Base-by-base conservation (phyloP, 2,329 filamentous ascomycete genomes). In the Pezicula carpinea region DNA sequence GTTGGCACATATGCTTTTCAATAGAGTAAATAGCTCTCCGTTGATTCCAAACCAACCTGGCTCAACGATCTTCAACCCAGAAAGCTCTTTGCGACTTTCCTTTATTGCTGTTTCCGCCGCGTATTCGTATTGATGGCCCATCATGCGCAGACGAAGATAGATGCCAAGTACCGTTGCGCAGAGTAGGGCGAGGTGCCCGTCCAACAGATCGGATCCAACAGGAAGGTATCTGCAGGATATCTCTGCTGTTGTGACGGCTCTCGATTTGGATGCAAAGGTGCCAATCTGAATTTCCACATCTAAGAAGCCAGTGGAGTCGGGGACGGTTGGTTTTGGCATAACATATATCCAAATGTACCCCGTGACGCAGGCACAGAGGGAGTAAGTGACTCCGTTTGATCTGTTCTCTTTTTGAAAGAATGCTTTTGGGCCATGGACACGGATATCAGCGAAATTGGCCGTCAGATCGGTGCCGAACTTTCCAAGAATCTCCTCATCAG, bases 361-460 rank as follows among this genome's bases (percentile, higher is more conserved):
- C 14, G 59, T 61, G 14, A 56, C 56, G 33, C 59, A 61, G 3
- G 56, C 48, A 38, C 53, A 60, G 8, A 61, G 36, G 6, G 56
- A 59, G 45, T 61, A 61, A 3, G 15, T 45, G 2, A 51, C 44
- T 8, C 43, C 46, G n/a, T 52, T 50, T 11, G 57, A 60, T 1
- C 39, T 10, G 29, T 61, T 61, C 6, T 48, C 13, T 26, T 59
- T 60, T 17, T 53, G 49, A 36, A 59, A 55, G 43, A 61, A 61
- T 2, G 59, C 56, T 32, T 55, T 53, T 1, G 55, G 32, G 3
- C 53, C 56, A 31, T 56, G 48, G 1, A 49, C 50, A 48, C 49
- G 52, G 35, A 61, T 61, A 26, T 61, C 59, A 3, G 58, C 57
- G 26, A 60, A 61, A 40, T 61, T 61, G 14, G 57, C 59, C 0